Percentiles rank a stretch among this genome's conserved stretches.
Evolutionary conservation across 768 basidiomycete genomes (phyloP).

Genomic region (Phaeolepiota aurea): DNA sequence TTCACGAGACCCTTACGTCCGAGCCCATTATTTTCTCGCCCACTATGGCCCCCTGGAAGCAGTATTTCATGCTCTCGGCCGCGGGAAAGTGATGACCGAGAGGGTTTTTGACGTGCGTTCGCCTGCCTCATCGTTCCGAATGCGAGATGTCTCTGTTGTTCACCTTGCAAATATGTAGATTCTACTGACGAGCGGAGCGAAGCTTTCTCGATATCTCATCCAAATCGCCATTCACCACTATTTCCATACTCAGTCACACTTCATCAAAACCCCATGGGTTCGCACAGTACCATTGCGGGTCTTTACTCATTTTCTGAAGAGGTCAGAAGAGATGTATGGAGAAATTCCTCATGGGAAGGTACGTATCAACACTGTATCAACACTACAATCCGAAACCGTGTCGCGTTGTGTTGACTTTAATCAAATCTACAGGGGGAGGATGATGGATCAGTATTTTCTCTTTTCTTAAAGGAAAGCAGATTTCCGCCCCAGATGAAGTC

Average conservation of each 20-base stretch:
- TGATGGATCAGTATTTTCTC: conserved; percentile 57
- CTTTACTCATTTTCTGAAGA: conserved; percentile 55
- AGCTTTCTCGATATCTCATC: conserved; percentile 70
- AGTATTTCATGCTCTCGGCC: conserved; percentile 66
- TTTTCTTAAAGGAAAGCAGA: conserved; percentile 64
- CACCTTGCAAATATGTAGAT: conserved; percentile 35
- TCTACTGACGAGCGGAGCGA: conserved; percentile 66
- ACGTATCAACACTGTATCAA: too few species aligned
- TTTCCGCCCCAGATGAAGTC: conserved; percentile 50
- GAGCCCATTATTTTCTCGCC: conserved; percentile 70
- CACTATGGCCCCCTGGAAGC: conserved; percentile 67
- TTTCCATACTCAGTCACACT: conserved; percentile 64
- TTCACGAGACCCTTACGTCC: conserved; percentile 66
- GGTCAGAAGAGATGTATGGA: conserved; percentile 50
- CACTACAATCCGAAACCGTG: neutral
- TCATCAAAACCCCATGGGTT: conserved; percentile 72
- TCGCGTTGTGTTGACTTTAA: conserved; percentile 1
- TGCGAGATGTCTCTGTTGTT: conserved; percentile 12
- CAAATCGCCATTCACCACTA: conserved; percentile 76
- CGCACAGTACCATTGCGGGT: conserved; percentile 52
- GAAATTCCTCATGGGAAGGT: conserved; percentile 60
- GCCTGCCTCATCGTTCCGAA: conserved; percentile 6
- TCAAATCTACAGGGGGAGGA: conserved; percentile 49
- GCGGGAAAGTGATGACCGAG: conserved; percentile 57
- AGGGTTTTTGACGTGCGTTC: conserved; percentile 62